Conservation (phyloP, 2,329 filamentous ascomycete genomes). For the Dactylonectria macrodidyma region DNA sequence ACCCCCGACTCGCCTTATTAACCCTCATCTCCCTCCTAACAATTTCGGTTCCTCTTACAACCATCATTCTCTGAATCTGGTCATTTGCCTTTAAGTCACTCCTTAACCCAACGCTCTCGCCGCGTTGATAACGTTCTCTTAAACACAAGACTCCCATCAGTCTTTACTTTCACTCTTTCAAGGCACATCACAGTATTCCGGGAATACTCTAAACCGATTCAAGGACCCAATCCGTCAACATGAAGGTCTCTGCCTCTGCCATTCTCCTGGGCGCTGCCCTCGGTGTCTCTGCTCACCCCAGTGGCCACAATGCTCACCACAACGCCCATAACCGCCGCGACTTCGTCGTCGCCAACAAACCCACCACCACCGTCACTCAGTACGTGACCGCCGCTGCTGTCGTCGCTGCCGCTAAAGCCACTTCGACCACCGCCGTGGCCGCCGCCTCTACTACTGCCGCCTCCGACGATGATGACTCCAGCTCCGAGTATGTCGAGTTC, state of each 20-base stretch:
- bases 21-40: constrained; percentile 46
- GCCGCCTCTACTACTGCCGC: not conserved
- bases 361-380: constrained; percentile 44
- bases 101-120: constrained; percentile 42
- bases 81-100: constrained; percentile 46
- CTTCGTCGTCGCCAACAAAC: constrained; percentile 55
- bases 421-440: constrained; percentile 22
- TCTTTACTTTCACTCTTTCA: constrained; percentile 40
- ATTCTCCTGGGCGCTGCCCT: constrained; percentile 58
- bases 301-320: constrained; percentile 55
- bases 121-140: constrained; percentile 47
- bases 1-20: constrained; percentile 48
- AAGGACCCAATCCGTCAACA: constrained; percentile 46
- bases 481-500: constrained; percentile 51
- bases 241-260: constrained; percentile 59
- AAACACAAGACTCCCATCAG: constrained; percentile 26
- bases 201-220: constrained; percentile 36
- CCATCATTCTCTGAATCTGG: constrained; percentile 37
- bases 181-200: constrained; percentile 46
- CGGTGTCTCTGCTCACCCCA: constrained; percentile 59
- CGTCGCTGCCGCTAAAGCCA: constrained; percentile 30
- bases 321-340: constrained; percentile 53
- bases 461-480: constrained; percentile 23
- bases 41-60: constrained; percentile 21
- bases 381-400: constrained; percentile 41